Evolutionary conservation across 306 rosid genomes (phyloP).

Genomic region (Acacia confusa): DNA sequence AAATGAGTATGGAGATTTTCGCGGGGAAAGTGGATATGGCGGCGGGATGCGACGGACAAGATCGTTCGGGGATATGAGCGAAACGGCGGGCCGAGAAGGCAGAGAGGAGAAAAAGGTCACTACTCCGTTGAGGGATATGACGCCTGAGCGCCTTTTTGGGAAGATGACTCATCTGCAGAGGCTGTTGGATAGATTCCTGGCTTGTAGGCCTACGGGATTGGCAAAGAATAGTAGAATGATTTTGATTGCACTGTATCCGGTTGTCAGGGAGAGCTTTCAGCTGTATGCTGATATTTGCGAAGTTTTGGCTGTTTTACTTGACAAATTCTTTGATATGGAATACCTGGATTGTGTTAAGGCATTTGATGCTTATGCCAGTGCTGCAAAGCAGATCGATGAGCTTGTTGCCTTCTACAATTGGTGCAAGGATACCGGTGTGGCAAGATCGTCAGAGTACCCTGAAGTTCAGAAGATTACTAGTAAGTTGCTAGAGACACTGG

Average conservation of each 20-base stretch:
- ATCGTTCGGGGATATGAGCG: constrained; percentile 84
- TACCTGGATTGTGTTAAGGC: constrained; percentile 91
- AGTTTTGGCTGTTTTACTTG: constrained; percentile 86
- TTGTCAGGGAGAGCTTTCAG: constrained; percentile 89
- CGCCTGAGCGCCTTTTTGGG: constrained; percentile 76
- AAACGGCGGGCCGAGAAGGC: constrained; percentile 43
- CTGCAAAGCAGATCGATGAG: constrained; percentile 96
- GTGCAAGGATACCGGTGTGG: constrained; percentile 87
- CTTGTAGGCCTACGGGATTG: constrained; percentile 88
- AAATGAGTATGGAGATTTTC: constrained; percentile 58
- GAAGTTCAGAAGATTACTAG: constrained; percentile 87
- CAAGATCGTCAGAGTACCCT: constrained; percentile 91
- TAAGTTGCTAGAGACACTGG: constrained; percentile 87
- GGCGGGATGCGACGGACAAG: constrained; percentile 79
- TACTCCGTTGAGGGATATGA: constrained; percentile 91
- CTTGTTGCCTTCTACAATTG: constrained; percentile 64
- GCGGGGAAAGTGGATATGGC: constrained; percentile 54
- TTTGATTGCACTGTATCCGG: constrained; percentile 78
- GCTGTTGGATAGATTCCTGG: constrained; percentile 82
- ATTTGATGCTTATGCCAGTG: constrained; percentile 82
- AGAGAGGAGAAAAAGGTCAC: constrained; percentile 47
- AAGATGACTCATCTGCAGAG: constrained; percentile 95
- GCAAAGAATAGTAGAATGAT: constrained; percentile 85
- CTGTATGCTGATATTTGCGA: constrained; percentile 89
- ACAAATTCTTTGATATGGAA: constrained; percentile 94